phyloP scores from a whole-genome alignment of 176 grass and related monocot genomes.

The Alopecurus myosuroides region DNA sequence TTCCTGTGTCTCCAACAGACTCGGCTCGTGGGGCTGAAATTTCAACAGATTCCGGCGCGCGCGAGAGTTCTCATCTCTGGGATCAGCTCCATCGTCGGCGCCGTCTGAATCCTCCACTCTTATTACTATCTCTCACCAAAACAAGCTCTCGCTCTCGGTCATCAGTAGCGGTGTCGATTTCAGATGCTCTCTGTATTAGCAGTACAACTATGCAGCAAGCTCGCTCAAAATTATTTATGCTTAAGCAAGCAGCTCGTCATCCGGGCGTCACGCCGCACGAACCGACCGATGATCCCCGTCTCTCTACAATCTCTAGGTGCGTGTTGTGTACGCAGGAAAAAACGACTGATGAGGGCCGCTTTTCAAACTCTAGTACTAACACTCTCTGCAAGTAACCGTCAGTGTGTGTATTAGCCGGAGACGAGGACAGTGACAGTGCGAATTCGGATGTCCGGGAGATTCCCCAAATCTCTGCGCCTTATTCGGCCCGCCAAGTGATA shows the following conservation, averaged over 20 bases:
- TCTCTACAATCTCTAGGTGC: no score
- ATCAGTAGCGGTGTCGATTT: background rate
- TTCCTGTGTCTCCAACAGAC: background rate
- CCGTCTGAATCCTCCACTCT: background rate
- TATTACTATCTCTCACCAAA: background rate
- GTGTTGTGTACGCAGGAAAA: background rate
- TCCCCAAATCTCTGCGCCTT: constrained; percentile 13
- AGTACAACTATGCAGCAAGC: background rate
- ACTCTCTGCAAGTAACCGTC: background rate
- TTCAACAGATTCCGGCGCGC: background rate
- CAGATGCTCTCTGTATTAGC: background rate
- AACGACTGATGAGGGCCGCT: background rate
- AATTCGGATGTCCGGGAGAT: background rate
- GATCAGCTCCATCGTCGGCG: background rate
- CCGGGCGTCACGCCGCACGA: background rate
- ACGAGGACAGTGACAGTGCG: background rate
- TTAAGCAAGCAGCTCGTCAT: background rate
- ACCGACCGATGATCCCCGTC: background rate
- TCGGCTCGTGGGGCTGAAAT: background rate
- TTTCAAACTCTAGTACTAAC: background rate
- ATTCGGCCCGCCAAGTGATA: background rate
- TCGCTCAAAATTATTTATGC: no score
- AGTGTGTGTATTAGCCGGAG: background rate
- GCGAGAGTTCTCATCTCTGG: background rate
- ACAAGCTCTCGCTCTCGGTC: no score